These are phyloP conservation scores for Brettanomyces bruxellensis DNA, from an alignment of 805 yeast genomes.

Conservation along the genomic window DNA sequence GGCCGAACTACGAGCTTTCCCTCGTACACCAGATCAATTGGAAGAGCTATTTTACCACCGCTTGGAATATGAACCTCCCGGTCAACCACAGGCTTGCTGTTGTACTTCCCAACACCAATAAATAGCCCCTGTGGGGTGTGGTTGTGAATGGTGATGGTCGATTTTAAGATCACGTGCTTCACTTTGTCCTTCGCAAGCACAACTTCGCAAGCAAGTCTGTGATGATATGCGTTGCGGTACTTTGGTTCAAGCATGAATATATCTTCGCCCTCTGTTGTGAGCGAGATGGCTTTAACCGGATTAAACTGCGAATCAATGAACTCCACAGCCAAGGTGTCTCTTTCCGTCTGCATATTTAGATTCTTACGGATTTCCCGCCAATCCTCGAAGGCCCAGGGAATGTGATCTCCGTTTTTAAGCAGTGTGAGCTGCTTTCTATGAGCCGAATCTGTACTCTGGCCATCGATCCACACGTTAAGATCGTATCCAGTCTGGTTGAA, in stretches of 20 bases:
- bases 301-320: constrained; percentile 49
- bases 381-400: constrained; percentile 91
- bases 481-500: constrained; percentile 79
- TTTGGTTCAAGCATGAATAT: constrained; percentile 61
- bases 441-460: constrained; percentile 7
- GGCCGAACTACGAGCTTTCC: constrained; percentile 59
- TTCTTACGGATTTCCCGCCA: constrained; percentile 84
- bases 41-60: constrained; percentile 55
- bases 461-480: constrained; percentile 75
- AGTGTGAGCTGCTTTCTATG: constrained; percentile 24
- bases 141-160: constrained; percentile 65
- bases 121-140: constrained; percentile 51
- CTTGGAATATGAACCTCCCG: constrained; percentile 39
- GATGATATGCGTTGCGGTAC: constrained; percentile 40
- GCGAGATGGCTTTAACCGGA: constrained; percentile 47
- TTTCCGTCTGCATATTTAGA: constrained; percentile 53
- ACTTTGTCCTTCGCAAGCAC: constrained; percentile 65
- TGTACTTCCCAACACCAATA: constrained; percentile 27
- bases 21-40: constrained; percentile 58
- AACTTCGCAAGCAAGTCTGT: constrained; percentile 66
- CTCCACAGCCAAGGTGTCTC: constrained; percentile 55
- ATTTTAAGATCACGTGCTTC: constrained; percentile 67
- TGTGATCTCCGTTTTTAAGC: constrained; percentile 38
- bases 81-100: constrained; percentile 21
- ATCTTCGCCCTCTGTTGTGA: constrained; percentile 78